Conservation (phyloP, 352 stramenopile genomes). For the Phytophthora podocarpi region DNA sequence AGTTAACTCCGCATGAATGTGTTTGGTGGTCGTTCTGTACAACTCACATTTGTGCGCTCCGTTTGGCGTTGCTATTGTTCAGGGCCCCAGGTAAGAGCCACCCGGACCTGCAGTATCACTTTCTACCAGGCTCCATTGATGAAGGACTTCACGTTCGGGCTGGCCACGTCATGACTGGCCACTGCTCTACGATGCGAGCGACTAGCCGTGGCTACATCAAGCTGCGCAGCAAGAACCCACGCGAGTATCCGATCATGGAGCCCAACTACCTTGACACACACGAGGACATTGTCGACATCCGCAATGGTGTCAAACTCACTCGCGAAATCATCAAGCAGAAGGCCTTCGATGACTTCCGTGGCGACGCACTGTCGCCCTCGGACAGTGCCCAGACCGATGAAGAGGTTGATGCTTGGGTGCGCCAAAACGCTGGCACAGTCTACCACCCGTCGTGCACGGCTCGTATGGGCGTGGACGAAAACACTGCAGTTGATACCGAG, state of each 20-base stretch:
- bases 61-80: no score
- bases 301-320: constrained; percentile 65
- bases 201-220: constrained; percentile 73
- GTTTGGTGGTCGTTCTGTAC: no score
- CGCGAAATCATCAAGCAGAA: constrained; percentile 85
- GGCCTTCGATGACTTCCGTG: constrained; percentile 77
- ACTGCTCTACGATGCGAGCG: constrained; percentile 82
- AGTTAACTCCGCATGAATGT: no score
- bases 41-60: no score
- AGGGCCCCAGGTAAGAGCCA: constrained; percentile 63
- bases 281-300: no score
- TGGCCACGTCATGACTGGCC: constrained; percentile 79
- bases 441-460: constrained; percentile 88
- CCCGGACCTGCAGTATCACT: constrained; percentile 81
- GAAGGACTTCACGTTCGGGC: no score
- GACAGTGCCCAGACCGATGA: constrained; percentile 53
- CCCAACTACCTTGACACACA: constrained; percentile 84
- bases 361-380: constrained; percentile 62
- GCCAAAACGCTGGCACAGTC: constrained; percentile 67
- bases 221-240: constrained; percentile 66
- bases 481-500: constrained; percentile 83
- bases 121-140: no score
- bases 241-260: constrained; percentile 72
- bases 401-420: constrained; percentile 80
- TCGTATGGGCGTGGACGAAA: constrained; percentile 74